Percentiles rank a stretch among this genome's conserved stretches.
Conservation (phyloP, 2,329 filamentous ascomycete genomes). For the Aschersonia sp. region DNA sequence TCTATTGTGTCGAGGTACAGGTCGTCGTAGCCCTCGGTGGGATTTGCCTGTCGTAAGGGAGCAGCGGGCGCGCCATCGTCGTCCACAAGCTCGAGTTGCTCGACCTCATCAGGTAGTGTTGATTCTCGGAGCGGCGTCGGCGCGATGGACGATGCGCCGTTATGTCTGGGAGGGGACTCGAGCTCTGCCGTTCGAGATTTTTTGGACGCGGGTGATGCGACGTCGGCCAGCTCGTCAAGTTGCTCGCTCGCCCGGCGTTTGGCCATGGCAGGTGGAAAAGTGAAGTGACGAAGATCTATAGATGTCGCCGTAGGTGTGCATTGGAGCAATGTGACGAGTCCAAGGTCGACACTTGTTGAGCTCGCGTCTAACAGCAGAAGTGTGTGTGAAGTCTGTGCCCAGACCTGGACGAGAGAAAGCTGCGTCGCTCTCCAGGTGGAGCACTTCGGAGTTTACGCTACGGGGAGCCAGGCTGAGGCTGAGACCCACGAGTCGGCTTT, state of each 20-base stretch:
- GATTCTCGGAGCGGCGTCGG: slow-evolving; percentile 5
- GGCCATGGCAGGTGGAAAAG: slow-evolving; percentile 16
- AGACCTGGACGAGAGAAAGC: no score
- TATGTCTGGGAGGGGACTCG: slow-evolving; percentile 17
- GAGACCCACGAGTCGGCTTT: no score
- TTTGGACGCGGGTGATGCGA: slow-evolving; percentile 45
- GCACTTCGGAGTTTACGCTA: no score
- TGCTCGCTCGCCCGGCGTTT: slow-evolving; percentile 48
- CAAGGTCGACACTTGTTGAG: no score
- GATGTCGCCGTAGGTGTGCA: no score
- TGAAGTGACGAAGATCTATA: not conserved
- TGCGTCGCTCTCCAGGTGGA: no score
- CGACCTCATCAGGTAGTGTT: slow-evolving; percentile 4
- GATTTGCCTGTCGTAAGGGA: slow-evolving; percentile 58
- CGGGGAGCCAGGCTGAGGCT: no score
- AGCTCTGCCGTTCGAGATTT: slow-evolving; percentile 37
- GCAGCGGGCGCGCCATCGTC: slow-evolving; percentile 17
- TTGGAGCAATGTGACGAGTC: no score
- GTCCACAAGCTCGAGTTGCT: not conserved
- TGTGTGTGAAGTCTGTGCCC: no score
- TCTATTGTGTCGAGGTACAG: slow-evolving; percentile 97
- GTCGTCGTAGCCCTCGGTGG: slow-evolving; percentile 81
- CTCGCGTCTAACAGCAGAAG: no score
- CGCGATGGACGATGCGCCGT: slow-evolving; percentile 16
- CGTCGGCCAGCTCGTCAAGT: slow-evolving; percentile 39